Evolutionary conservation across 2,329 filamentous ascomycete genomes (phyloP), one percentile per base, ranked within the genome.

Genomic region (Tolypocladium guangdongense): DNA sequence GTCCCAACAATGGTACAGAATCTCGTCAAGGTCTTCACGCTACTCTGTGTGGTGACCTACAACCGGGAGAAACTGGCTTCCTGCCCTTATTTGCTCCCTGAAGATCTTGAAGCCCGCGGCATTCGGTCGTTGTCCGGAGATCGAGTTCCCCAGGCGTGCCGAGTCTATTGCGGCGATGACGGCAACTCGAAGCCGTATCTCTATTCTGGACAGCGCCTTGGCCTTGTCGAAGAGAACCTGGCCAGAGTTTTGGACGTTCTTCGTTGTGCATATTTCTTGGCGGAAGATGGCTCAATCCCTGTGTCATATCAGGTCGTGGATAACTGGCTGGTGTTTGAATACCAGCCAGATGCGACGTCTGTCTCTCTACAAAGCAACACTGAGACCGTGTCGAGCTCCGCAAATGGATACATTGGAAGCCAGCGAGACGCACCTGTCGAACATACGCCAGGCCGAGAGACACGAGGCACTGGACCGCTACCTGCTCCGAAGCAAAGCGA

Each of bases 191-290:
- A 78, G 57, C 70, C 72, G 32, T 68, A 69, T 43, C 63, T 69
- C 47, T 62, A 63, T 18, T 58, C 64, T 6, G 64, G 68, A 22
- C 59, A 62, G 33, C 67, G 64, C 51, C 62, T 70, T 41, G 58
- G 59, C 6, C 55, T 62, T 18, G 61, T 67, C 12, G 66, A 65
- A 24, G 72, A 75, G 61, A 67, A 65, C n/a, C 56, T 74, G 52
- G 75, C 74, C 54, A 71, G 77, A 36, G 71, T 75, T 14, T 64
- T 78, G 48, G 76, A 78, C 49, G 70, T 76, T 48, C 64, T 78
- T 16, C 71, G 71, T 49, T 77, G 75, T 56, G 77, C 73, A 18
- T 70, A 76, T 47, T 73, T 75, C 52, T 62, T 80, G 43, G 72
- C 72, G 12, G 69, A 71, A 45, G 72, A 74, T 24, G 55, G 58